phyloP scores from a whole-genome alignment of 371 early-diverging fungal genomes.

The Encephalitozoon romaleae region DNA sequence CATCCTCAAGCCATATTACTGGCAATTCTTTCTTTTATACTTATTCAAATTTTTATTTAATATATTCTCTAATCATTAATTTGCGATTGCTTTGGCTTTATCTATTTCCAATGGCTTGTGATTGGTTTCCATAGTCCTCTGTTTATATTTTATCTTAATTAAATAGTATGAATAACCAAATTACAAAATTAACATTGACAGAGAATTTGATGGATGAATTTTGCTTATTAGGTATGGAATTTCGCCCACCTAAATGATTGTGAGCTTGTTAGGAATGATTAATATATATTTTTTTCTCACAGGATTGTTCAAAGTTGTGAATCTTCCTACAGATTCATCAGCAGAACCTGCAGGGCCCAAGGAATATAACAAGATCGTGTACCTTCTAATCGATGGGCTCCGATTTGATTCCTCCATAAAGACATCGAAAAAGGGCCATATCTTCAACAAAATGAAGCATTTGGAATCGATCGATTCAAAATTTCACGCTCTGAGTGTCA shows the following conservation, averaged over 20 bases:
- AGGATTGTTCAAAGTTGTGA: constrained; percentile 11
- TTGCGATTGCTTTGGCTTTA: not conserved
- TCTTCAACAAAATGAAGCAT: constrained; percentile 17
- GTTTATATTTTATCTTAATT: not conserved
- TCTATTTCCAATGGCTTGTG: not conserved
- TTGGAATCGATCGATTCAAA: not conserved
- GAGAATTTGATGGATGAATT: not conserved
- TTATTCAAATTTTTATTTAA: not conserved
- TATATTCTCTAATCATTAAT: not conserved
- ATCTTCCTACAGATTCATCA: not conserved
- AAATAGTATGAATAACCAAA: not conserved
- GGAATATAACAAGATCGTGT: constrained; percentile 43
- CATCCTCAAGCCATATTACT: not conserved
- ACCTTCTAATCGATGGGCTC: constrained; percentile 57
- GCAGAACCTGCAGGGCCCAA: not conserved
- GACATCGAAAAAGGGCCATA: not conserved
- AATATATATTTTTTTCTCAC: constrained; percentile 16
- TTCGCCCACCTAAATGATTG: not conserved
- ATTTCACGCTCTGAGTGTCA: constrained; percentile 38
- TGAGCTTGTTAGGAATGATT: not conserved
- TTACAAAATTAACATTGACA: not conserved
- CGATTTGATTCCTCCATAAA: constrained; percentile 52
- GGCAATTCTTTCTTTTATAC: not conserved
- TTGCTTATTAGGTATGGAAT: not conserved
- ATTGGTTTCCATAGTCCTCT: not conserved